Evolutionary conservation across 108 stramenopile genomes (phyloP), one percentile per base, ranked within the genome.

Genomic region (Parietichytrium sp.): DNA sequence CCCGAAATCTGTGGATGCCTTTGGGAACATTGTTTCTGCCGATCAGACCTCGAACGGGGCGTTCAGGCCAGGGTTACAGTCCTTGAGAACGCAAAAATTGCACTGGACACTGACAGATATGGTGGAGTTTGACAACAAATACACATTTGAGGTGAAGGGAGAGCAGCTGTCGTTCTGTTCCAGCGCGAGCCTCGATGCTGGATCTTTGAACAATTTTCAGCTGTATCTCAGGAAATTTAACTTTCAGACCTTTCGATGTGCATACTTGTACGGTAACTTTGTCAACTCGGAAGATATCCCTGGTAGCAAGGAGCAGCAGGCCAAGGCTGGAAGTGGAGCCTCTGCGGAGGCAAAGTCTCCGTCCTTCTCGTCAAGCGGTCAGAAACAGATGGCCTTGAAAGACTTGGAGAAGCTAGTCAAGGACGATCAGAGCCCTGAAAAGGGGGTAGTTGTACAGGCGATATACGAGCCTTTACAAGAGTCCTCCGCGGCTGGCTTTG

Each of bases 391-490:
- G 23, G 45, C 36, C 23, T 33, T 72, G 15, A 42, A 72, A 42
- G 61, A 72, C 42, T 42, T 72, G 8, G 61, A 72, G 42, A 6
- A 45, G 23, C 36, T 72, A 42, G 10, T 7, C 20, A 72, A 72
- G 25, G 12, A 25, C 38, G 61, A 72, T 12, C 38, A 72, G 42
- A 10, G 61, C 42, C 61, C 61, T 10, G 61, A 72, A 45, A 72
- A 72, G 61, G 61, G 61, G 10, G 61, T 72, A 10, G 45, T 72
- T 72, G 61, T 72, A n/a, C 61, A 72, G 15, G 61, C 61, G 38
- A 45, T 72, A 10, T 72, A 72, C 20, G 61, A 72, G 3, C 61
- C 61, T 7, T 20, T 72, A 12, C 61, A 72, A 38, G 15, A 72
- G 20, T 33, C 20, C 42, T 72, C 61, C 6, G 10, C 6, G 6